Conservation (phyloP, 2,329 filamentous ascomycete species). For the Cladosporium sp. region DNA sequence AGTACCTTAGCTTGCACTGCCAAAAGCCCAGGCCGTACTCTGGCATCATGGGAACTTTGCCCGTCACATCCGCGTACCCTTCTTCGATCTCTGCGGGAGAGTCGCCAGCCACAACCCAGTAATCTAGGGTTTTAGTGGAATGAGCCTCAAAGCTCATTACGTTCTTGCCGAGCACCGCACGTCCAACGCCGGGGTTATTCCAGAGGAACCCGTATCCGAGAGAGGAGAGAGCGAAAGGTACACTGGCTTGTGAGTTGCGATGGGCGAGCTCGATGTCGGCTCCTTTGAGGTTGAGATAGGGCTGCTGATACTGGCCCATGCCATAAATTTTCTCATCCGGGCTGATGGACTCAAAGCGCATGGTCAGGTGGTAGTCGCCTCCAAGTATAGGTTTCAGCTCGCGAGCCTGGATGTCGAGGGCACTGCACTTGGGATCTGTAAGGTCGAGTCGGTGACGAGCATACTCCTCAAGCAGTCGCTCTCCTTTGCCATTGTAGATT, state of each 20-base stretch:
- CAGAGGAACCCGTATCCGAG: conserved; percentile 59
- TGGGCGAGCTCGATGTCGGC: conserved; percentile 58
- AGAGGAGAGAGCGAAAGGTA: conserved; percentile 57
- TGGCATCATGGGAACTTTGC: conserved; percentile 60
- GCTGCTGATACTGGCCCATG: conserved; percentile 65
- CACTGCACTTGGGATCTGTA: conserved; percentile 53
- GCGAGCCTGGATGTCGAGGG: conserved; percentile 51
- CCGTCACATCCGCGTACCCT: conserved; percentile 51
- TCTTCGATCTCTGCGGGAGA: conserved; percentile 51
- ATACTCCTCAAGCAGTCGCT: conserved; percentile 49
- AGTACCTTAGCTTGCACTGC: conserved; percentile 62
- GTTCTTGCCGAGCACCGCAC: conserved; percentile 56
- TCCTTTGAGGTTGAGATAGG: conserved; percentile 57
- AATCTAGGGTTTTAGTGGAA: conserved; percentile 54
- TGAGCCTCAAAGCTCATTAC: conserved; percentile 56
- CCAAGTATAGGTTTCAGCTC: conserved; percentile 52
- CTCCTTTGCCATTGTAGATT: conserved; percentile 39
- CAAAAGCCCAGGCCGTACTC: conserved; percentile 63
- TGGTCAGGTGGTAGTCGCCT: conserved; percentile 51
- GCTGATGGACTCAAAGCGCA: conserved; percentile 50
- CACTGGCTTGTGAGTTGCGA: conserved; percentile 59
- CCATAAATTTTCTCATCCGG: conserved; percentile 57
- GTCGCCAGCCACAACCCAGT: conserved; percentile 57
- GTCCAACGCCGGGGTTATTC: conserved; percentile 59
- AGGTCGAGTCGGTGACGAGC: conserved; percentile 46